phyloP scores from a whole-genome alignment of 352 stramenopile genomes.

The Plasmopara viticola region DNA sequence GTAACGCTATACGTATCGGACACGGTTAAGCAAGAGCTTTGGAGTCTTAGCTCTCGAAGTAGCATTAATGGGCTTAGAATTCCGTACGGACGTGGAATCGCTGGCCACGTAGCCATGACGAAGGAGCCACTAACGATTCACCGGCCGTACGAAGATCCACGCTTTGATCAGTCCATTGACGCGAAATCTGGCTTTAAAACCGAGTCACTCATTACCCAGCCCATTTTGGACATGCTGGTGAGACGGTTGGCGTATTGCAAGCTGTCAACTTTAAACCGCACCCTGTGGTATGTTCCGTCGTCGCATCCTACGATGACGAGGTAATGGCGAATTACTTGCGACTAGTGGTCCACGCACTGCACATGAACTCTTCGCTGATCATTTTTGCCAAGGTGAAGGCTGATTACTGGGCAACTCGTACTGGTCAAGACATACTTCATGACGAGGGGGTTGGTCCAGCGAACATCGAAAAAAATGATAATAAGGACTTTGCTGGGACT shows the following conservation, averaged over 20 bases:
- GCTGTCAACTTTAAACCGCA: conserved; percentile 54
- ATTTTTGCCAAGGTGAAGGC: conserved; percentile 78
- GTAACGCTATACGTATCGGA: conserved; percentile 73
- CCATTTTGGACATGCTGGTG: conserved; percentile 56
- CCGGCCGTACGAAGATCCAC: conserved; percentile 69
- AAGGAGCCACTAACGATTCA: conserved; percentile 54
- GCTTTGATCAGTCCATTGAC: conserved; percentile 80
- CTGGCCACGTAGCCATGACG: conserved; percentile 51
- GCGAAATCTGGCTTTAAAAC: conserved; percentile 80
- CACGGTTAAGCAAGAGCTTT: conserved; percentile 68
- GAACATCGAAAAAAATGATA: conserved; percentile 1
- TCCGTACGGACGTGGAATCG: conserved; percentile 68
- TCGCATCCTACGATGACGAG: conserved; percentile 54
- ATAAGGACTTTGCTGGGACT: conserved; percentile 4
- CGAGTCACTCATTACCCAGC: conserved; percentile 65
- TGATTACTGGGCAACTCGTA: conserved; percentile 67
- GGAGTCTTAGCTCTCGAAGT: conserved; percentile 60
- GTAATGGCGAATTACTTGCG: conserved; percentile 59
- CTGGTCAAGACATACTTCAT: conserved; percentile 21
- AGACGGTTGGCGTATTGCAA: conserved; percentile 62
- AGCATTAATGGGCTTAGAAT: conserved; percentile 74
- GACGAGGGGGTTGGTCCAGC: conserved; percentile 3
- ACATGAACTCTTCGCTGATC: conserved; percentile 70
- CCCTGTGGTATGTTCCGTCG: conserved; percentile 38
- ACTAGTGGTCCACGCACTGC: conserved; percentile 49